Evolutionary conservation across 305 asterid species (phyloP), one percentile per base, ranked within the genome.

Genomic region (Fraxinus velutina): DNA sequence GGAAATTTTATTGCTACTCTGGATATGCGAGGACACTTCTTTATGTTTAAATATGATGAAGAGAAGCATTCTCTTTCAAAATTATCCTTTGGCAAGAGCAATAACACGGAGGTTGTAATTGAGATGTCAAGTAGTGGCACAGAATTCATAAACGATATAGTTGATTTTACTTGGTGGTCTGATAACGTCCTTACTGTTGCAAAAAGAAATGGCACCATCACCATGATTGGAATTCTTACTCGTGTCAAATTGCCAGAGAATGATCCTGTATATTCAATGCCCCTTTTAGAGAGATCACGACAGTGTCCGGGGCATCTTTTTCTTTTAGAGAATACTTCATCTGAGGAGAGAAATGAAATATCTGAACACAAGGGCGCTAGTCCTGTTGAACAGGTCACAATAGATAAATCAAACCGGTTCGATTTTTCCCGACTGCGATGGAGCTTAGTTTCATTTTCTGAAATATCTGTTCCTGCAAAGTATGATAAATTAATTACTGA

Each of bases 101-200:
- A 57, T 66, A 75, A 78, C 81, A 77, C 86, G 24, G 78, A 82
- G 82, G 86, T 79, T 29, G 81, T 66, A 78, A 78, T 62, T 81
- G 90, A 85, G 72, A 73, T 74, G 29, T 85, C 91, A 80, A 86
- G 81, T 83, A 73, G 85, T 77, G 82, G 84, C 80, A 78, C 81
- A 44, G 89, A 85, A 78, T 76, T 62, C 76, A 71, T 89, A 71
- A 89, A 83, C 36, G 89, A 91, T 81, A 72, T 91, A 79, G 81
- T 89, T 85, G 98, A 94, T 89, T 96, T 94, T 84, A 83, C 97
- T 85, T 96, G 99, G 99, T 96, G 99, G 99, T 92, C 98, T 82
- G 90, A 93, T 82, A 87, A 86, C 84, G 82, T 90, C 82, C 89
- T 96, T 88, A 84, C 89, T 74, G 77, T 92, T 80, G 97, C 91